Base-by-base conservation (phyloP, 441 rosid genomes). In the Manihot esculenta region DNA sequence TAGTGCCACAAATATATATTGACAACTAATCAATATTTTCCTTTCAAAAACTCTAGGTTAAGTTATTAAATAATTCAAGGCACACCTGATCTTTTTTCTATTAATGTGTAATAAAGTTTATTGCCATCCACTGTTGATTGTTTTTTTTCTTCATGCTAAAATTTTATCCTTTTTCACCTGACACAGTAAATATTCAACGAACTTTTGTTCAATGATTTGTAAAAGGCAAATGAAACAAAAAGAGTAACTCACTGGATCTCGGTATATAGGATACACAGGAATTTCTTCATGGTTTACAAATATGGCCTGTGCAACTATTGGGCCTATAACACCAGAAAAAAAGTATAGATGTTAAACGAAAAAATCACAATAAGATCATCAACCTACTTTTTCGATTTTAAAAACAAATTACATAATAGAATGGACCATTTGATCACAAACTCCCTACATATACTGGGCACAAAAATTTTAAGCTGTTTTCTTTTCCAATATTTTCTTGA, bases 271-370 rank as follows among this genome's bases (percentile, higher is more conserved):
- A 81, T 86, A 80, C 30, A 93, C 88, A 1, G 95, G 84, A 81
- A 87, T 76, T 82, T 92, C 98, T 81, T 95, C 98, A 2, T 95
- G 89, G 75, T 93, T 92, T 55, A 88, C 84, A 87, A 95, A 91
- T 88, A 83, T 95, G 44, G 98, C 98, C 85, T 93, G 96, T 12
- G 97, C 98, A 80, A 91, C 95, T 55, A 95, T 91, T 15, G 98
- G 99, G 62, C 97, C 99, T 95, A 72, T 64, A 72, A 60, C 53
- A 66, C 64, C 66, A 72, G 64, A 35, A 9, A 41, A 64, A 50
- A 42, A 7, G 54, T 57, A 51, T 44, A 54, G 20, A 61, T n/a
- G 23, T 41, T 41, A 66, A 41, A 24, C 4, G 23, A 14, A 48
- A n/a, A 51, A 7, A 27, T 48, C 5, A 53, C 14, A 53, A 53